These are phyloP conservation scores for Acacia melanoxylon DNA, from an alignment of 306 rosid species.

Conservation along the genomic window DNA sequence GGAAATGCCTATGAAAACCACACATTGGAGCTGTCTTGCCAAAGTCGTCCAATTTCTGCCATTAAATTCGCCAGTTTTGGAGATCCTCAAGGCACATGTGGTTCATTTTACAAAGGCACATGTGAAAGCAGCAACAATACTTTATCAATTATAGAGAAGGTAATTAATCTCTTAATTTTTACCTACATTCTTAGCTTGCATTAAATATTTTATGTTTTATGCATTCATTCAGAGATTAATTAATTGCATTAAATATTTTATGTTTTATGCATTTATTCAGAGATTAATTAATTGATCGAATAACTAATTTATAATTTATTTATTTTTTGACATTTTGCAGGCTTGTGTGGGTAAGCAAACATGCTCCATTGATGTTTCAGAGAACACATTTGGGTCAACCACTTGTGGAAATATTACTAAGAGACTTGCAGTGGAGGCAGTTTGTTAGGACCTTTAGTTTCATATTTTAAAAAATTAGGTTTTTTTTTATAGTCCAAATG, in stretches of 20 bases:
- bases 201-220: background rate
- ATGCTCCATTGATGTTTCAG: background rate
- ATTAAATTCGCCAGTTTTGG: conserved; percentile 57
- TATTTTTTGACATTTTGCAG: conserved; percentile 9
- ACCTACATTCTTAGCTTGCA: background rate
- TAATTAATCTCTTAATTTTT: background rate
- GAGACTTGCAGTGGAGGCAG: conserved; percentile 54
- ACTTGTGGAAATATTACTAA: conserved; percentile 35
- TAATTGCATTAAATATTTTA: background rate
- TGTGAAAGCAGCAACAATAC: conserved; percentile 35
- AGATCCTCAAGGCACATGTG: conserved; percentile 48
- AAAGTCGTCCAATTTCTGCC: conserved; percentile 39
- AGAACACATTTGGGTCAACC: conserved; percentile 40
- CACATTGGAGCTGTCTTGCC: conserved; percentile 35
- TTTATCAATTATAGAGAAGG: conserved; percentile 29
- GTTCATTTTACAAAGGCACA: conserved; percentile 41
- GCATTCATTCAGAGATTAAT: no score
- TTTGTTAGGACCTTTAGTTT: conserved; percentile 32
- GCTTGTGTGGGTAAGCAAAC: conserved; percentile 48
- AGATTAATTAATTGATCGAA: background rate
- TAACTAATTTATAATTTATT: background rate
- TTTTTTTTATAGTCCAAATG: background rate
- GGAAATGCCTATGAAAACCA: background rate
- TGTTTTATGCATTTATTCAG: background rate
- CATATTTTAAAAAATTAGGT: background rate